Conservation (phyloP, 805 yeast genomes). For the Vanderwaltozyma tropicalis region DNA sequence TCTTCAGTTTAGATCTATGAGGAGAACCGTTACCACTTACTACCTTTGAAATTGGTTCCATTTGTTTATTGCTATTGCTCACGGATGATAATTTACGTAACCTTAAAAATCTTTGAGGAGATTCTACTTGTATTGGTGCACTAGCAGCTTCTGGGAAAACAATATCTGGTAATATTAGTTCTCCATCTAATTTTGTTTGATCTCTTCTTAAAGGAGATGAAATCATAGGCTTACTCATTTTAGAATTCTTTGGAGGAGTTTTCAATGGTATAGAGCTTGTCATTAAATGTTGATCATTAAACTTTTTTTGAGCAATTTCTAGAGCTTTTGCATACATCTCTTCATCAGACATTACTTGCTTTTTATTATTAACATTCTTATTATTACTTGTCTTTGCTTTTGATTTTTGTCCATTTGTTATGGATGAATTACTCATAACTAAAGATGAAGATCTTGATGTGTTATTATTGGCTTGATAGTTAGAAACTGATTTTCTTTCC, state of each 20-base stretch:
- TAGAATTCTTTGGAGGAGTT: background rate
- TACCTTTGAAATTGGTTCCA: background rate
- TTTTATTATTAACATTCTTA: background rate
- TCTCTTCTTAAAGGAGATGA: background rate
- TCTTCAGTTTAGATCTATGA: constrained; percentile 15
- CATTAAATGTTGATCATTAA: constrained; percentile 6
- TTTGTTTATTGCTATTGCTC: background rate
- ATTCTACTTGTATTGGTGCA: background rate
- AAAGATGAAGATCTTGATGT: constrained; percentile 1
- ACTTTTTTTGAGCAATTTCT: constrained; percentile 43
- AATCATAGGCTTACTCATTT: background rate
- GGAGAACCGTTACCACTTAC: background rate
- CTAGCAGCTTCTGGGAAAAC: background rate
- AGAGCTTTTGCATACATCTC: constrained; percentile 50
- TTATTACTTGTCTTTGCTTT: constrained; percentile 1
- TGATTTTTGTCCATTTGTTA: background rate
- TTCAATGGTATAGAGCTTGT: background rate
- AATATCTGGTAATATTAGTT: background rate
- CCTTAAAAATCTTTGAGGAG: background rate
- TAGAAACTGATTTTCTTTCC: background rate
- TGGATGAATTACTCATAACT: background rate
- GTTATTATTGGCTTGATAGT: background rate
- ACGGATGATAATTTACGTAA: constrained; percentile 2
- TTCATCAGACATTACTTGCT: constrained; percentile 28
- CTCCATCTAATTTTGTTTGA: background rate